Base-by-base conservation (phyloP, 1,284 basidiomycete species). In the Stereum hirsutum region DNA sequence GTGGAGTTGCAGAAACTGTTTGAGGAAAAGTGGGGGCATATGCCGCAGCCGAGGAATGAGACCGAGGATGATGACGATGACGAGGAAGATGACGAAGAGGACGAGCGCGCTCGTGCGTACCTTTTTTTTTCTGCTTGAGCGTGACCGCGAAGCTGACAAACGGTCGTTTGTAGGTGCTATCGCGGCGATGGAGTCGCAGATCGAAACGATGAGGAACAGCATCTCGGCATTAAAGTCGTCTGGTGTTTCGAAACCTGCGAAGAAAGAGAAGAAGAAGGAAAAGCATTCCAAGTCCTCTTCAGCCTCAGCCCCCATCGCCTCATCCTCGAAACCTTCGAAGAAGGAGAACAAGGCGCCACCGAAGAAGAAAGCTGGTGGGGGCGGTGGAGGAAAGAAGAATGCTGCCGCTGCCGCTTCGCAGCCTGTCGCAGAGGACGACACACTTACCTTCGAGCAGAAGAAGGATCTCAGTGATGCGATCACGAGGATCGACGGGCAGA, bases 381-480 rank as follows among this genome's bases (percentile, higher is more conserved):
- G n/a, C n/a, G n/a, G n/a, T n/a, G n/a, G n/a, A n/a, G 41, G 39
- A 25, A 59, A 62, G 50, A 69, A 66, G 57, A 56, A 57, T 53
- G 54, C 61, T n/a, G n/a, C n/a, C n/a, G n/a, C n/a, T n/a, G n/a
- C n/a, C n/a, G n/a, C n/a, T n/a, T n/a, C n/a, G n/a, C n/a, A 32
- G 8, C 53, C 57, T 12, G 57, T 59, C 24, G 48, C 60, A 25
- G 82, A 87, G 55, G 84, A 89, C 52, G 81, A 84, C 42, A 68
- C 66, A 1, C 66, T 96, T 26, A 85, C 88, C 32, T 89, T 94
- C 58, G 87, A 91, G 54, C 92, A 96, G 69, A 96, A 97, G 81
- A 91, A 94, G 65, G 90, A 96, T 58, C 69, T 97, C 45, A 94
- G 91, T 54, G 89, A 94, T 61, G 89, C 91, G 43, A 97, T 97